Evolutionary conservation across 177 flowering plant species (phyloP).

Genomic region (Vitis hybrid): DNA sequence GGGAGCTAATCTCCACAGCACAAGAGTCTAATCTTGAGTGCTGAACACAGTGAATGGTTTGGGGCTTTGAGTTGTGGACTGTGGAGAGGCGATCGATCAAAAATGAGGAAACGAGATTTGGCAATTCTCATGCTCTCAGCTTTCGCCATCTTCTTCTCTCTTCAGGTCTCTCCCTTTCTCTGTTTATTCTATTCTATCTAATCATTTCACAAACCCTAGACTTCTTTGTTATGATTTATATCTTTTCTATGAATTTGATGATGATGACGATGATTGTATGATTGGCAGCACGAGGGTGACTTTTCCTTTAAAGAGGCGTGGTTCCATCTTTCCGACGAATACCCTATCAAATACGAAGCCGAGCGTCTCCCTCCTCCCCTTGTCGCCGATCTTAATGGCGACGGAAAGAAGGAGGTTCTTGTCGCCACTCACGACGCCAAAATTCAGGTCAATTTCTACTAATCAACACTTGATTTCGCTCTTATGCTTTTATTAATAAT

Average conservation of each 20-base stretch:
- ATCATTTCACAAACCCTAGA: not conserved
- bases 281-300: slow-evolving; percentile 83
- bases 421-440: slow-evolving; percentile 97
- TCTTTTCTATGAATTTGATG: not conserved
- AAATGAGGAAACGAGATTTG: slow-evolving; percentile 95
- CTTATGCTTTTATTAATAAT: not conserved
- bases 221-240: not conserved
- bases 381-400: slow-evolving; percentile 92
- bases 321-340: slow-evolving; percentile 91
- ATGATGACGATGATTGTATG: not conserved
- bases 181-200: not conserved
- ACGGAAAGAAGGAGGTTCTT: slow-evolving; percentile 85
- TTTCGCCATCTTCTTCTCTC: slow-evolving; percentile 97
- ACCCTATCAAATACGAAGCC: slow-evolving; percentile 87
- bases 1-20: too few species aligned
- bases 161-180: slow-evolving; percentile 55
- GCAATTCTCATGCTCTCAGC: slow-evolving; percentile 88
- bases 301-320: slow-evolving; percentile 94
- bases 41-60: too few species aligned
- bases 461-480: not conserved
- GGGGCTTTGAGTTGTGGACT: too few species aligned
- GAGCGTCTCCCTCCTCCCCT: slow-evolving; percentile 98
- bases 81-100: not conserved
- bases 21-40: too few species aligned
- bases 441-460: slow-evolving; percentile 63